These are phyloP conservation scores for Tetrapisispora namnaoensis DNA, from an alignment of 805 yeast genomes.

Conservation along the genomic window DNA sequence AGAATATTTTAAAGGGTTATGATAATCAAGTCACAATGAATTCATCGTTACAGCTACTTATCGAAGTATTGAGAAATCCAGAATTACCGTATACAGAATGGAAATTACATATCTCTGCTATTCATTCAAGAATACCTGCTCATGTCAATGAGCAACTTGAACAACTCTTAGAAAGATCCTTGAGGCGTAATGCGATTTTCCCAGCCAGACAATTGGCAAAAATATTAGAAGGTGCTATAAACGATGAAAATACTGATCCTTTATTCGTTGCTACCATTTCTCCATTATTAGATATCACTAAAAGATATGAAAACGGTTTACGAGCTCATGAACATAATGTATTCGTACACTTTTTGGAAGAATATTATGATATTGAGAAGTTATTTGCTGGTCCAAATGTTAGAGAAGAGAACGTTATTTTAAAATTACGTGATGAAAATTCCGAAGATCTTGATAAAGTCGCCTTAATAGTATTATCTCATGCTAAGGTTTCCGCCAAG, in stretches of 20 bases:
- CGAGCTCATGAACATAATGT: constrained; percentile 74
- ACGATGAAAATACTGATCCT: constrained; percentile 40
- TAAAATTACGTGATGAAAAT: constrained; percentile 80
- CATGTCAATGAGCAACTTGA: constrained; percentile 61
- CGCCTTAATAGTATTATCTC: constrained; percentile 68
- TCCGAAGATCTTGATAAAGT: constrained; percentile 67
- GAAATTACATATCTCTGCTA: constrained; percentile 74
- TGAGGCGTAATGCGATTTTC: constrained; percentile 66
- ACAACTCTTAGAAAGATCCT: constrained; percentile 56
- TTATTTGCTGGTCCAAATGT: constrained; percentile 66
- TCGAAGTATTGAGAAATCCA: constrained; percentile 64
- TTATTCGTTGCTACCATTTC: constrained; percentile 50
- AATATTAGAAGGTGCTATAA: constrained; percentile 51
- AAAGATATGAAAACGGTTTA: constrained; percentile 63
- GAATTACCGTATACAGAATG: constrained; percentile 91
- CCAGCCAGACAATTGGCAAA: constrained; percentile 82
- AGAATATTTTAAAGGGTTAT: constrained; percentile 78
- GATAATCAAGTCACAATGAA: constrained; percentile 95
- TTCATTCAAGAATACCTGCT: constrained; percentile 81
- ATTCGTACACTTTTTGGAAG: constrained; percentile 56
- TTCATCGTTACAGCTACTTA: constrained; percentile 62
- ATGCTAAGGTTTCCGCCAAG: constrained; percentile 87
- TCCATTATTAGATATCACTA: constrained; percentile 66
- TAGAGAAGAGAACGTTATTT: constrained; percentile 83
- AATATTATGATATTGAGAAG: constrained; percentile 69